Evolutionary conservation across 495 filamentous ascomycete genomes (phyloP), one percentile per base, ranked within the genome.

Genomic region (Echria macrotheca): DNA sequence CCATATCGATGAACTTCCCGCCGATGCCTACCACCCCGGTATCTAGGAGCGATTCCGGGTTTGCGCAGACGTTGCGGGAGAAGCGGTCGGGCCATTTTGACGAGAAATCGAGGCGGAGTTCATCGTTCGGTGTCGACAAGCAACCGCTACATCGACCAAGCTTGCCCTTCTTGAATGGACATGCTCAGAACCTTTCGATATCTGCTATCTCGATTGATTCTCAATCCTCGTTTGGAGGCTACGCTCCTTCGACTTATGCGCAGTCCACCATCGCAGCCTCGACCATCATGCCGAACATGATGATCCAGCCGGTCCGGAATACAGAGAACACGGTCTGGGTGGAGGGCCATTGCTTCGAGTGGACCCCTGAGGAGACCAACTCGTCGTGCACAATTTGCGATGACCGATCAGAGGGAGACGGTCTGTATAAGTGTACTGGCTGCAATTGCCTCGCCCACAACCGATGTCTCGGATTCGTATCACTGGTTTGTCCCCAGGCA

Each of bases 201-300:
- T 93, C 87, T 8, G 88, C 88, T 4, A 70, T 95, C 48, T 84
- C 82, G 47, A 82, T 82, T 17, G 87, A 91, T 54, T 77, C 80
- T 50, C 77, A 84, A 39, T 79, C 84, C 14, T 81, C 82, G 1
- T 91, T 83, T 11, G 84, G 82, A 12, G 78, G 76, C 3, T 98
- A 98, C 69, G 91, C 93, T 2, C 91, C 93, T 1, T 96, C 91
- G 2, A 88, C 91, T 2, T 98, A 96, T 68, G 93, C 93, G 2
- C 88, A 91, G 58, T 96, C 91, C 12, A 98, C 93, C 8, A 76
- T 97, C n/a, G 93, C 93, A 24, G 93, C 93, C n/a, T 95, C 89
- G 11, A 98, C 93, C 0, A 84, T 98, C 58, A 95, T 98, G 80
- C 91, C 93, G 10, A 88, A 89, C 61, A 80, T 94, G 69, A 72